phyloP scores from a whole-genome alignment of 2,329 filamentous ascomycete genomes.

The Phoma sp. region DNA sequence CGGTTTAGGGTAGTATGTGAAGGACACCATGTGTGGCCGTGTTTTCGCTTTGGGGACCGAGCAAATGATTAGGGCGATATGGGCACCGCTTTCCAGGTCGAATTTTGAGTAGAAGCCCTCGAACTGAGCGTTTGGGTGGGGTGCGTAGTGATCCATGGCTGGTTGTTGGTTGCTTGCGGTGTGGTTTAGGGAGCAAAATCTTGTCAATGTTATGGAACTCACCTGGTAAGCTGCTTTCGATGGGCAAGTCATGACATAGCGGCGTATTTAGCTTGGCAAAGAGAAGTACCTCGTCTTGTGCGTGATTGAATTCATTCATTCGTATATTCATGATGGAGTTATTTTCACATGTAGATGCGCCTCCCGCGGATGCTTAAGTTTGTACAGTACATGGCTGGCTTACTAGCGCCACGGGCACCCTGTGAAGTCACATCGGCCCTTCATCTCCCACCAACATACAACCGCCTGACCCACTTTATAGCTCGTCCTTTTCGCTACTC shows the following conservation, averaged over 20 bases:
- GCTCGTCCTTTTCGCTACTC: slow-evolving; percentile 35
- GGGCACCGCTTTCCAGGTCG: slow-evolving; percentile 54
- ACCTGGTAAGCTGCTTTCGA: neutral
- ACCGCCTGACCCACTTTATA: slow-evolving; percentile 18
- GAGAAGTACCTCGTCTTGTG: neutral
- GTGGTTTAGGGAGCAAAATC: neutral
- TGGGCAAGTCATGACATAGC: slow-evolving; percentile 33
- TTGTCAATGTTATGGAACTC: neutral
- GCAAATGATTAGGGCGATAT: slow-evolving; percentile 57
- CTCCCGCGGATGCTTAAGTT: neutral
- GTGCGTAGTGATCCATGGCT: slow-evolving; percentile 53
- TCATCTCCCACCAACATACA: neutral
- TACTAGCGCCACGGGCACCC: neutral
- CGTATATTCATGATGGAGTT: neutral
- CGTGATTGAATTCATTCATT: neutral
- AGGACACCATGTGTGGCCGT: slow-evolving; percentile 56
- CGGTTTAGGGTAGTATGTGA: slow-evolving; percentile 56
- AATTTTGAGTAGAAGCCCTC: slow-evolving; percentile 63
- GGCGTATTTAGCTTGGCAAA: slow-evolving; percentile 15
- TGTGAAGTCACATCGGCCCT: neutral
- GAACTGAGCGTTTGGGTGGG: slow-evolving; percentile 53
- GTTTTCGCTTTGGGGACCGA: slow-evolving; percentile 52
- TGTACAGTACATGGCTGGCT: neutral
- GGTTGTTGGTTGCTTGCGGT: neutral
- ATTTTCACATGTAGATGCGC: neutral